These are phyloP conservation scores for Sugiyamaella pinicola DNA, from an alignment of 1,139 yeast genomes.

Conservation along the genomic window DNA sequence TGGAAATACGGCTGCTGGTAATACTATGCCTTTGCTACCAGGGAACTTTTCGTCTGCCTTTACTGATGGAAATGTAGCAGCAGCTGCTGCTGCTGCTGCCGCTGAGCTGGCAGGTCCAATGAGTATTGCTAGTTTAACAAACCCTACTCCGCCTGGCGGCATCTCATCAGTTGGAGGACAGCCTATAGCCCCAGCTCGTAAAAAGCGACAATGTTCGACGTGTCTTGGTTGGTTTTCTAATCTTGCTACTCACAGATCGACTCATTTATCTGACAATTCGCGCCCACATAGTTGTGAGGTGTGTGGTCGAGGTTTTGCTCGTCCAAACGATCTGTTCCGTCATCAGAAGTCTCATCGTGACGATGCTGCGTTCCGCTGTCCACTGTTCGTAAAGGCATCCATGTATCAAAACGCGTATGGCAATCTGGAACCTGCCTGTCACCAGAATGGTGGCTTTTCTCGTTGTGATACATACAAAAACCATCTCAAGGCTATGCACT, in stretches of 20 bases:
- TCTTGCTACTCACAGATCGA: conserved; percentile 81
- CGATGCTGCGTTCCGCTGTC: conserved; percentile 43
- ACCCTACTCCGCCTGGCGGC: conserved; percentile 24
- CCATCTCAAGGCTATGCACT: conserved; percentile 86
- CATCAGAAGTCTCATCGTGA: conserved; percentile 74
- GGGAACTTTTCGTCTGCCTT: conserved; percentile 12
- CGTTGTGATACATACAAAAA: conserved; percentile 91
- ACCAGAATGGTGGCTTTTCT: conserved; percentile 78
- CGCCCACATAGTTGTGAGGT: conserved; percentile 78
- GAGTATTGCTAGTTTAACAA: conserved; percentile 29
- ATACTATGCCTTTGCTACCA: conserved; percentile 11
- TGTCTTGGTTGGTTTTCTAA: conserved; percentile 77
- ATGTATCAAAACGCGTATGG: conserved; percentile 18
- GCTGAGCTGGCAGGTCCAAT: conserved; percentile 21
- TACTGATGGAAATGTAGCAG: conserved; percentile 13
- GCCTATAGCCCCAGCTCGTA: conserved; percentile 42
- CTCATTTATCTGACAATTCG: conserved; percentile 71
- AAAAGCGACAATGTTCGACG: conserved; percentile 82
- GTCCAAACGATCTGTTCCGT: conserved; percentile 82
- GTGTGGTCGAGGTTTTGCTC: conserved; percentile 82
- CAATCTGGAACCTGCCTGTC: conserved; percentile 50
- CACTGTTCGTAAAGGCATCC: conserved; percentile 34
- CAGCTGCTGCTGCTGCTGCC: conserved; percentile 16
- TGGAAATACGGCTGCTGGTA: conserved; percentile 8
- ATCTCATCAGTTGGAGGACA: conserved; percentile 19